Percentiles rank a stretch among this genome's conserved stretches.
phyloP scores from a whole-genome alignment of 1,284 basidiomycete species.

The Apiotrichum gamsii region DNA sequence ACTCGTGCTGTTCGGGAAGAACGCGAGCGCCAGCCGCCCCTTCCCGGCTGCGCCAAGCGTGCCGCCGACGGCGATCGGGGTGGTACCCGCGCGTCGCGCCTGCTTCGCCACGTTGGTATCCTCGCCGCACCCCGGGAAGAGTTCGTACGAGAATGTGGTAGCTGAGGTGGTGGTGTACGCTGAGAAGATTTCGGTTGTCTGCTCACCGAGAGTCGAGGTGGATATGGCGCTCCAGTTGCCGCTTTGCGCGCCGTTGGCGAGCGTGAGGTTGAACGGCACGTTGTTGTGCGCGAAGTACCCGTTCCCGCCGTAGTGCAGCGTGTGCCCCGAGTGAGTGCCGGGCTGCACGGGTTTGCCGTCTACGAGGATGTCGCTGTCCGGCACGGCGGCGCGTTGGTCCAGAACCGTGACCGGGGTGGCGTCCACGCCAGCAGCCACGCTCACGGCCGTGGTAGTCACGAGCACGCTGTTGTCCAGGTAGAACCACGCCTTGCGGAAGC shows the following conservation, averaged over 20 bases:
- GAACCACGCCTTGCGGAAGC: constrained; percentile 65
- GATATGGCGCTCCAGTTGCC: constrained; percentile 62
- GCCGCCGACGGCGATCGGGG: no score
- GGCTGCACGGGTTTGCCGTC: constrained; percentile 40
- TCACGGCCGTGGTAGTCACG: constrained; percentile 56
- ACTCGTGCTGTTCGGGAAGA: no score
- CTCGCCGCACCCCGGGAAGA: constrained; percentile 51
- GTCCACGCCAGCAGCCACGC: constrained; percentile 19
- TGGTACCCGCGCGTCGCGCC: no score
- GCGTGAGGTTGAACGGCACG: constrained; percentile 41
- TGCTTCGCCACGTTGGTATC: no score
- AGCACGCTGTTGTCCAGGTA: constrained; percentile 60
- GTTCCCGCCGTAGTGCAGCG: constrained; percentile 30
- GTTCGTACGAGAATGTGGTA: constrained; percentile 52
- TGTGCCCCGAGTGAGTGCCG: constrained; percentile 9
- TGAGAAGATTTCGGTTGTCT: constrained; percentile 57
- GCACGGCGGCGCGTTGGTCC: constrained; percentile 52
- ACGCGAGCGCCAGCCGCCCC: no score
- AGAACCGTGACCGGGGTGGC: constrained; percentile 56
- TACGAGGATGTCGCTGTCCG: constrained; percentile 48
- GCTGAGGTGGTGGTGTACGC: constrained; percentile 49
- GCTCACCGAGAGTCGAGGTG: constrained; percentile 54
- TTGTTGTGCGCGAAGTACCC: constrained; percentile 26
- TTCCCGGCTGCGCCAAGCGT: no score
- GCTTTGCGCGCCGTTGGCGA: constrained; percentile 52